These are phyloP conservation scores for Sicyos baderoa DNA, from an alignment of 306 rosid species.

Conservation along the genomic window DNA sequence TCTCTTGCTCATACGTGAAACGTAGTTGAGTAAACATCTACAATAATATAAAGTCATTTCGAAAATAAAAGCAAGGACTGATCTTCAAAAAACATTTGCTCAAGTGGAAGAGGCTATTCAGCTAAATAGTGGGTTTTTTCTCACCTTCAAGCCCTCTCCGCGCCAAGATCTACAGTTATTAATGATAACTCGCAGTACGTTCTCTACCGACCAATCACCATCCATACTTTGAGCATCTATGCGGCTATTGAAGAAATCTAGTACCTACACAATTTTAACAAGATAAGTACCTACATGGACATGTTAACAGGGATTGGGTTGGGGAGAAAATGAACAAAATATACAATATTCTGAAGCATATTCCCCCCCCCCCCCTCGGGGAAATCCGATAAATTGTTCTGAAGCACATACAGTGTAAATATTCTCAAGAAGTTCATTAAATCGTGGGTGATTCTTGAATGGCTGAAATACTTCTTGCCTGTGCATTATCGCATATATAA, in stretches of 20 bases:
- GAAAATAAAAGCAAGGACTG: neutral
- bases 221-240: conserved; percentile 78
- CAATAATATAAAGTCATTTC: conserved; percentile 14
- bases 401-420: conserved; percentile 65
- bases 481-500: conserved; percentile 91
- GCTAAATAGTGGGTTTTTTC: conserved; percentile 6
- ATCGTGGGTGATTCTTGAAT: conserved; percentile 89
- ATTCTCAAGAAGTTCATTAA: conserved; percentile 87
- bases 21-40: conserved; percentile 97
- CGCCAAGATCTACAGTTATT: conserved; percentile 91
- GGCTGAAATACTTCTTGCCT: conserved; percentile 97
- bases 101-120: conserved; percentile 16
- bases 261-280: conserved; percentile 47
- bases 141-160: conserved; percentile 97
- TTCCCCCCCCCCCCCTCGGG: neutral
- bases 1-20: conserved; percentile 96
- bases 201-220: conserved; percentile 89
- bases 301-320: neutral
- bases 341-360: conserved; percentile 29
- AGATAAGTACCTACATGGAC: conserved; percentile 7
- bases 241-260: conserved; percentile 92
- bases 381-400: neutral
- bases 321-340: neutral
- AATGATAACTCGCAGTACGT: conserved; percentile 83
- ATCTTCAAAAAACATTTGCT: conserved; percentile 13